phyloP scores from a whole-genome alignment of 139 green algal species.

The Axilococcus clingmanii region DNA sequence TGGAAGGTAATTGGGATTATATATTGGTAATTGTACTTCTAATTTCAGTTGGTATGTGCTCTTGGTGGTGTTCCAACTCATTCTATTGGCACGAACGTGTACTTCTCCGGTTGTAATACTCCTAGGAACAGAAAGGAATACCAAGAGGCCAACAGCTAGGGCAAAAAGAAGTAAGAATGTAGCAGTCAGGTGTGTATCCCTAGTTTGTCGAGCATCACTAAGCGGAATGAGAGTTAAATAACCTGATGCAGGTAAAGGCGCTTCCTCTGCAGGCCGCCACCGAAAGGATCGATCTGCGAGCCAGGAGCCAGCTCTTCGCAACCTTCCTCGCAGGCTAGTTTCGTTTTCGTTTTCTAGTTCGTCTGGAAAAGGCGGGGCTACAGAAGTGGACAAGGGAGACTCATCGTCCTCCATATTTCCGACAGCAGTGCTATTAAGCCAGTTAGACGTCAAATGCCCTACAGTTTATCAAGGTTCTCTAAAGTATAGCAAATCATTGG shows the following conservation, averaged over 20 bases:
- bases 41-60: constrained; percentile 64
- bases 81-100: constrained; percentile 41
- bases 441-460: too few relatives aligned
- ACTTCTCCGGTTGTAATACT: constrained; percentile 56
- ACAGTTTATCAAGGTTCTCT: too few relatives aligned
- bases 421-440: too few relatives aligned
- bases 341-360: too few relatives aligned
- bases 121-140: constrained; percentile 58
- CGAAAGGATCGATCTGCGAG: constrained; percentile 5
- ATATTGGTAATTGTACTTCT: constrained; percentile 47
- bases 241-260: constrained; percentile 14
- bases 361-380: too few relatives aligned
- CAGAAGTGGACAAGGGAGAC: too few relatives aligned
- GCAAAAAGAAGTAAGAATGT: constrained; percentile 41
- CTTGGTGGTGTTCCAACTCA: constrained; percentile 59
- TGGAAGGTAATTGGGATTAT: constrained; percentile 83
- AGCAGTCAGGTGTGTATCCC: constrained; percentile 22
- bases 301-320: too few relatives aligned
- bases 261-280: not conserved
- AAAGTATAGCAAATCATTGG: too few relatives aligned
- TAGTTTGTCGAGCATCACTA: constrained; percentile 27
- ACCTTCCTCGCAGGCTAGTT: too few relatives aligned
- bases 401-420: too few relatives aligned
- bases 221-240: constrained; percentile 66
- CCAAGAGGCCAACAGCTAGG: constrained; percentile 18